A percentile compares a stretch with the other conserved stretches of the same genome.
phyloP scores from a whole-genome alignment of 2,329 filamentous ascomycete species.

The Ceratocystiopsis minuta region DNA sequence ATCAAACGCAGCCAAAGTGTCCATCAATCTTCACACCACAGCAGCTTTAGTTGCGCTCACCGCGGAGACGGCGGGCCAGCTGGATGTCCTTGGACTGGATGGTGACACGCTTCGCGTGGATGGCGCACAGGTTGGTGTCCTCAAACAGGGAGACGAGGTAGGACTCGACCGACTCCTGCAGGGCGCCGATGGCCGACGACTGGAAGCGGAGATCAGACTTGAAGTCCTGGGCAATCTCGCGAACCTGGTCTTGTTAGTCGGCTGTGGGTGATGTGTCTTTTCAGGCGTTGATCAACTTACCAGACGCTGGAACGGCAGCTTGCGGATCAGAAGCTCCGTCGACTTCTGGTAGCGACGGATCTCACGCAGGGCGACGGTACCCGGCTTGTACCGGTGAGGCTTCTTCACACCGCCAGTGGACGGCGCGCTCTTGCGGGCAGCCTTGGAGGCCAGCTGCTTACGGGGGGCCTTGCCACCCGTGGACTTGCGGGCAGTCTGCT shows the following conservation, averaged over 20 bases:
- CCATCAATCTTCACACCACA: slow-evolving; percentile 22
- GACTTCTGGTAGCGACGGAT: slow-evolving; percentile 97
- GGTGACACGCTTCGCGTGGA: slow-evolving; percentile 98
- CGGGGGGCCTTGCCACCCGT: slow-evolving; percentile 62
- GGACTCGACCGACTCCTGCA: slow-evolving; percentile 97
- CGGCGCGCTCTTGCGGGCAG: slow-evolving; percentile 92
- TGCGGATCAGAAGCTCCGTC: slow-evolving; percentile 88
- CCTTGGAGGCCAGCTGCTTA: slow-evolving; percentile 99
- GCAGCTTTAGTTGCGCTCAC: slow-evolving; percentile 63
- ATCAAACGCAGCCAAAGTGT: too few species aligned
- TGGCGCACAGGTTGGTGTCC: slow-evolving; percentile 95
- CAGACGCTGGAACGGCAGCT: slow-evolving; percentile 93
- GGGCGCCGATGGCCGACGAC: slow-evolving; percentile 88
- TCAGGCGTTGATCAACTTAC: slow-evolving; percentile 25
- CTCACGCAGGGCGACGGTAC: slow-evolving; percentile 94
- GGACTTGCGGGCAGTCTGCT: slow-evolving; percentile 57
- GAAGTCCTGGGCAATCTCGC: slow-evolving; percentile 93
- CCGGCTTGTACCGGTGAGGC: slow-evolving; percentile 78
- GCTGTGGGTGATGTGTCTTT: not conserved
- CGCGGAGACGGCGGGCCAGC: slow-evolving; percentile 84
- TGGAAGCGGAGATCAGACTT: slow-evolving; percentile 95
- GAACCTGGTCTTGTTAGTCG: slow-evolving; percentile 33
- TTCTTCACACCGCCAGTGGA: slow-evolving; percentile 96
- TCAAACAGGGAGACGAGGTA: slow-evolving; percentile 97
- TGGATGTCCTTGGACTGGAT: slow-evolving; percentile 97